Evolutionary conservation across 2,329 filamentous ascomycete genomes (phyloP).

Genomic region (Colletotrichum godetiae): DNA sequence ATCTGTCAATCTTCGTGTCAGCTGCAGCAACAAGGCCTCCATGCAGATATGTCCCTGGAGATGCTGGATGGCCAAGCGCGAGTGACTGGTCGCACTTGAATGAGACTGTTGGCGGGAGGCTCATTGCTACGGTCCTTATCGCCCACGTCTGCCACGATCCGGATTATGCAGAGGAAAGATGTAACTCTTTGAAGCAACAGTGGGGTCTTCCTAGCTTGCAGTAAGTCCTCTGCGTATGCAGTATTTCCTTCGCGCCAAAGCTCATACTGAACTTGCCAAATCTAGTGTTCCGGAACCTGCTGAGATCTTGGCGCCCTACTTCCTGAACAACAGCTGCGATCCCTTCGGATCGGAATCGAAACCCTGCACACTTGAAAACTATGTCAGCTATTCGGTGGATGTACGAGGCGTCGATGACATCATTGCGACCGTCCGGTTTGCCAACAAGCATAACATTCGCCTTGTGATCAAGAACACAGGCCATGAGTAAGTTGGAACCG

Average conservation of each 20-base stretch:
- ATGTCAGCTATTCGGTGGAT: slow-evolving; percentile 40
- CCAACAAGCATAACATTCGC: slow-evolving; percentile 53
- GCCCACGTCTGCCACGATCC: slow-evolving; percentile 57
- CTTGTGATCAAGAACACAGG: slow-evolving; percentile 61
- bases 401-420: slow-evolving; percentile 12
- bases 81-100: slow-evolving; percentile 60
- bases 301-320: slow-evolving; percentile 42
- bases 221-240: too few species aligned
- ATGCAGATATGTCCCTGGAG: too few species aligned
- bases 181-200: slow-evolving; percentile 44
- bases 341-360: slow-evolving; percentile 46
- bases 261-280: not conserved
- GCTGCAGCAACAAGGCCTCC: too few species aligned
- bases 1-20: too few species aligned
- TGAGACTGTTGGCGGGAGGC: slow-evolving; percentile 52
- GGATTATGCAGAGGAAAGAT: slow-evolving; percentile 50
- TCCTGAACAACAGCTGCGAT: slow-evolving; percentile 42
- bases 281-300: not conserved
- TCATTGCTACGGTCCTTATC: slow-evolving; percentile 50
- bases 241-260: too few species aligned
- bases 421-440: slow-evolving; percentile 46
- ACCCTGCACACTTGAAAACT: slow-evolving; percentile 48
- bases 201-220: too few species aligned
- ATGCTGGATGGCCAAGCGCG: too few species aligned
- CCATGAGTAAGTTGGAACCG: slow-evolving; percentile 47